These are phyloP conservation scores for Annulohypoxylon bovei DNA, from an alignment of 495 filamentous ascomycete species.

Conservation along the genomic window DNA sequence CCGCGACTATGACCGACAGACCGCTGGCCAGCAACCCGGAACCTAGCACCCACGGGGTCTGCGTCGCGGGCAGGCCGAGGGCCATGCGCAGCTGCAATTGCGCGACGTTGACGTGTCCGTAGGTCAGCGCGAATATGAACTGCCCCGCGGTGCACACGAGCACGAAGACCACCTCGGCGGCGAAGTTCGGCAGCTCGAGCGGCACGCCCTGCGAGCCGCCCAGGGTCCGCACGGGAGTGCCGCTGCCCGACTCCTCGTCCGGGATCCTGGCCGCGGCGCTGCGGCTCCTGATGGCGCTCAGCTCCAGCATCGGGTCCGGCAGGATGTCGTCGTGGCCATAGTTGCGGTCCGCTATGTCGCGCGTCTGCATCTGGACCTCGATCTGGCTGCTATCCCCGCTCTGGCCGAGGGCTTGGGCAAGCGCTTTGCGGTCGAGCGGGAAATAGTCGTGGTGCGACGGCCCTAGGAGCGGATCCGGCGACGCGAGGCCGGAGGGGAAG, in stretches of 20 bases:
- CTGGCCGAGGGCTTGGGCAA: slow-evolving; percentile 24
- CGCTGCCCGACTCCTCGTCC: slow-evolving; percentile 18
- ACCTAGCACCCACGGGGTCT: slow-evolving; percentile 58
- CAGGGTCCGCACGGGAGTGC: not conserved
- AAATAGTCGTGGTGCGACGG: slow-evolving; percentile 20
- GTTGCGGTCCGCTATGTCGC: slow-evolving; percentile 28
- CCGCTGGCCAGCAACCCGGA: slow-evolving; percentile 55
- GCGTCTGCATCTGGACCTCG: slow-evolving; percentile 21
- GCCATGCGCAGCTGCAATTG: slow-evolving; percentile 50
- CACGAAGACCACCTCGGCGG: slow-evolving; percentile 55
- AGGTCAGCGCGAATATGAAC: slow-evolving; percentile 58
- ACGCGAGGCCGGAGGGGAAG: slow-evolving; percentile 34
- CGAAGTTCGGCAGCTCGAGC: slow-evolving; percentile 49
- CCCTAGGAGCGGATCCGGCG: slow-evolving; percentile 30
- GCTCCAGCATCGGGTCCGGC: slow-evolving; percentile 34
- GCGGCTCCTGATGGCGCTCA: slow-evolving; percentile 29
- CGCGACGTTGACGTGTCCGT: slow-evolving; percentile 55
- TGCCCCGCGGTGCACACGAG: slow-evolving; percentile 57
- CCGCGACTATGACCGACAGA: slow-evolving; percentile 57
- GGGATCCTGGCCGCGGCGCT: slow-evolving; percentile 6
- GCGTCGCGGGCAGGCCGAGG: slow-evolving; percentile 51
- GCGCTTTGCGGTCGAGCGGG: slow-evolving; percentile 21
- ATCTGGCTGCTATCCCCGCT: not conserved
- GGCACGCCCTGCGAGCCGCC: slow-evolving; percentile 48
- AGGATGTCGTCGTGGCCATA: slow-evolving; percentile 11